phyloP scores from a whole-genome alignment of 1,284 basidiomycete genomes.

The Ceratobasidium sp. region DNA sequence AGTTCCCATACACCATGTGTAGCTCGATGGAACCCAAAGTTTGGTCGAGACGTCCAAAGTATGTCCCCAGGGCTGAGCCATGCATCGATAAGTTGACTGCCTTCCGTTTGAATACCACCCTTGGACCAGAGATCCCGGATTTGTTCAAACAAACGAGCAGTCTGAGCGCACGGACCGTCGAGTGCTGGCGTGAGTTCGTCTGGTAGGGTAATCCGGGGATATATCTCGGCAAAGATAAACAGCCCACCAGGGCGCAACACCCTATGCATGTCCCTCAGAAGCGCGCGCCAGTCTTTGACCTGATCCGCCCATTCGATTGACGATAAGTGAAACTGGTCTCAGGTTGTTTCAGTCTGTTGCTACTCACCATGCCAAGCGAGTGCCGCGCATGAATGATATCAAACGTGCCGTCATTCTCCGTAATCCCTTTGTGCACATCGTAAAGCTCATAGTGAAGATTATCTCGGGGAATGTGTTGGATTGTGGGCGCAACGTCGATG shows the following conservation, averaged over 20 bases:
- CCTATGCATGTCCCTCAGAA: slow-evolving; percentile 37
- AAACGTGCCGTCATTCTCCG: slow-evolving; percentile 35
- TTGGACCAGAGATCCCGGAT: background rate
- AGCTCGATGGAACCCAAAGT: background rate
- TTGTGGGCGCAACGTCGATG: slow-evolving; percentile 40
- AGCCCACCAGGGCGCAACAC: slow-evolving; percentile 39
- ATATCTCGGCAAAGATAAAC: slow-evolving; percentile 40
- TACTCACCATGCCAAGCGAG: slow-evolving; percentile 15
- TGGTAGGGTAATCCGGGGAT: slow-evolving; percentile 14
- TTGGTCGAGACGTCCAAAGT: background rate
- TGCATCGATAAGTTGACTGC: background rate
- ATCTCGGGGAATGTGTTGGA: slow-evolving; percentile 32
- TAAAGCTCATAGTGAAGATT: slow-evolving; percentile 41
- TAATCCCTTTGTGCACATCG: slow-evolving; percentile 38
- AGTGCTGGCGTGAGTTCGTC: background rate
- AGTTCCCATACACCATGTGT: slow-evolving; percentile 7
- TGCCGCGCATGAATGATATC: slow-evolving; percentile 41
- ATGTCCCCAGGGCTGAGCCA: slow-evolving; percentile 6
- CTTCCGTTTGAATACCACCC: slow-evolving; percentile 13
- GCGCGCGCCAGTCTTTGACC: slow-evolving; percentile 27
- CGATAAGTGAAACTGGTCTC: background rate
- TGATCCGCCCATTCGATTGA: background rate
- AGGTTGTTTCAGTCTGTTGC: background rate
- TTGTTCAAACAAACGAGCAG: background rate
- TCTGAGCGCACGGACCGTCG: background rate